A percentile compares a stretch with the other conserved stretches of the same genome.
phyloP scores from a whole-genome alignment of 495 filamentous ascomycete species.

The Xylaria cubensis region DNA sequence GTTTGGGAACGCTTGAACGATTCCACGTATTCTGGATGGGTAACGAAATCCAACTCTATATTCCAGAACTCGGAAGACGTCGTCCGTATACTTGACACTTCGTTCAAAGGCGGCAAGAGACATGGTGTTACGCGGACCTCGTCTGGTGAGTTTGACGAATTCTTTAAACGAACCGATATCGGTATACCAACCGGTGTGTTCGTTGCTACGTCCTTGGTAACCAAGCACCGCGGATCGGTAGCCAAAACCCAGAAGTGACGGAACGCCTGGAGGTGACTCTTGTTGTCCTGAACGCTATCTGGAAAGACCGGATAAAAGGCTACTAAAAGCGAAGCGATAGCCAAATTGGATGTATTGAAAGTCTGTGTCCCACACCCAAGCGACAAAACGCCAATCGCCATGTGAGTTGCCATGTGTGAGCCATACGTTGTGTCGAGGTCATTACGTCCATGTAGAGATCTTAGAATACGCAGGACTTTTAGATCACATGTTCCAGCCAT shows the following conservation, averaged over 20 bases:
- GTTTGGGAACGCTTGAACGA: slow-evolving; percentile 79
- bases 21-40: slow-evolving; percentile 66
- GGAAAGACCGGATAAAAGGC: slow-evolving; percentile 96
- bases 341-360: slow-evolving; percentile 86
- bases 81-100: slow-evolving; percentile 71
- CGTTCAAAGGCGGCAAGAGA: slow-evolving; percentile 79
- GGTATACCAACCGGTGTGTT: slow-evolving; percentile 77
- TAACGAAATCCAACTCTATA: slow-evolving; percentile 77
- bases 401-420: slow-evolving; percentile 89
- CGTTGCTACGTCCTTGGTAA: slow-evolving; percentile 83
- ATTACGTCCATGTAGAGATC: slow-evolving; percentile 86
- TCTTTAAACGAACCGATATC: slow-evolving; percentile 55
- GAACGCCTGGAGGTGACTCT: slow-evolving; percentile 94
- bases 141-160: slow-evolving; percentile 54
- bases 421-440: slow-evolving; percentile 87
- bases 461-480: slow-evolving; percentile 83
- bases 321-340: slow-evolving; percentile 83
- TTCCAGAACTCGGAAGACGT: slow-evolving; percentile 81
- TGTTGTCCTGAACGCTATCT: slow-evolving; percentile 85
- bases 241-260: slow-evolving; percentile 97
- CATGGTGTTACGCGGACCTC: slow-evolving; percentile 67
- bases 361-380: slow-evolving; percentile 90
- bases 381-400: slow-evolving; percentile 91
- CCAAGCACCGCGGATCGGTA: slow-evolving; percentile 84
- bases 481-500: slow-evolving; percentile 97